Conservation (phyloP, 1,284 basidiomycete species). For the Trametes versicolor region DNA sequence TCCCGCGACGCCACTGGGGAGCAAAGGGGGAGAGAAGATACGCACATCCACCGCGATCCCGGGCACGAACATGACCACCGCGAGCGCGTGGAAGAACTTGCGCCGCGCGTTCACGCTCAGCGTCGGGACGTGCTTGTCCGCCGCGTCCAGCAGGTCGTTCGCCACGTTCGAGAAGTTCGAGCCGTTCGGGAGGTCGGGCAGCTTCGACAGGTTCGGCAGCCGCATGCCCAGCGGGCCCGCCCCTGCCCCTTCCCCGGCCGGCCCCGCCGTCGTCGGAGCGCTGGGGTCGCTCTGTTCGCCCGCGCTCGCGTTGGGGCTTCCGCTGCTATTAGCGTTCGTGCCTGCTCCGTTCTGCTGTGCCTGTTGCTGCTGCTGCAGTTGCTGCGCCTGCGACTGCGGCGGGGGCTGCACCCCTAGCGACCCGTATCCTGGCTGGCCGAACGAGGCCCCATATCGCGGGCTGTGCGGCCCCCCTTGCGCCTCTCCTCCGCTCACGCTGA, state of each 20-base stretch:
- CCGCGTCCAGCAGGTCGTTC: slow-evolving; percentile 87
- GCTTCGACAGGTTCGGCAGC: slow-evolving; percentile 59
- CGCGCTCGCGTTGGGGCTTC: slow-evolving; percentile 13
- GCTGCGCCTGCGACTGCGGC: slow-evolving; percentile 2
- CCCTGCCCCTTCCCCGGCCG: slow-evolving; percentile 36
- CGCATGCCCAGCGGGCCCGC: slow-evolving; percentile 51
- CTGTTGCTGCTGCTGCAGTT: slow-evolving; percentile 10
- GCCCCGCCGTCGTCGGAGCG: slow-evolving; percentile 29
- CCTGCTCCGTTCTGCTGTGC: slow-evolving; percentile 9
- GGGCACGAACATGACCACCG: slow-evolving; percentile 96
- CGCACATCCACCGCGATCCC: slow-evolving; percentile 93
- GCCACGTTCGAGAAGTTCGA: slow-evolving; percentile 67
- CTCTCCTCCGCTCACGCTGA: slow-evolving; percentile 34
- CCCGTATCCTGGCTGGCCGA: slow-evolving; percentile 20
- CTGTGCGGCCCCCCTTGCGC: slow-evolving; percentile 19
- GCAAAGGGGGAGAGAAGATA: slow-evolving; percentile 34
- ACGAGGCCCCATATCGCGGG: slow-evolving; percentile 29
- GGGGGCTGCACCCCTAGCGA: slow-evolving; percentile 4
- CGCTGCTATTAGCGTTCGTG: not conserved
- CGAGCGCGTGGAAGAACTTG: slow-evolving; percentile 97
- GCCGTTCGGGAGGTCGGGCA: slow-evolving; percentile 53
- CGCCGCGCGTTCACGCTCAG: slow-evolving; percentile 93
- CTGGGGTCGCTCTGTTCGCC: slow-evolving; percentile 40
- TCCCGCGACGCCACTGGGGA: too few species aligned
- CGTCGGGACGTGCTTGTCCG: slow-evolving; percentile 89